phyloP scores from a whole-genome alignment of 225 moss, liverwort and hornwort genomes.

The Anthoceros angustus region DNA sequence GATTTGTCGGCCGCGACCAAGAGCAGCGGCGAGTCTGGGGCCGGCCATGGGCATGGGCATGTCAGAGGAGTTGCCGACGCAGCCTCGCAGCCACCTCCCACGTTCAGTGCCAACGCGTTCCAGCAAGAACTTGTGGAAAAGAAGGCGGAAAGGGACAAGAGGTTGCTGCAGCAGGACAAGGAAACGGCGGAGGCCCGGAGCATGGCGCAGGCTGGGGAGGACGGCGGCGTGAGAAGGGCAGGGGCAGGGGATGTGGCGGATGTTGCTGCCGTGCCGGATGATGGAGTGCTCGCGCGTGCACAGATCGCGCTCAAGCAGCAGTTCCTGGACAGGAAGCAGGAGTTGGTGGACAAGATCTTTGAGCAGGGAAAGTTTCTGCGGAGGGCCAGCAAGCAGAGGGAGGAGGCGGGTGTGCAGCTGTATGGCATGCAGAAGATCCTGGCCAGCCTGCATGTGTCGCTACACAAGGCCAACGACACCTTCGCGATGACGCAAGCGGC shows the following conservation, averaged over 20 bases:
- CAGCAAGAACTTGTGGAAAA: background rate
- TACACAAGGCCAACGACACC: slow-evolving; percentile 13
- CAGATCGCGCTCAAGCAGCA: slow-evolving; percentile 30
- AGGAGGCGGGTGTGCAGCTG: slow-evolving; percentile 34
- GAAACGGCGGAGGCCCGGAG: background rate
- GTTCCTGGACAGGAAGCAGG: slow-evolving; percentile 30
- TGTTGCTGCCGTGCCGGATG: background rate
- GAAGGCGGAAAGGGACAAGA: slow-evolving; percentile 1
- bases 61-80: background rate
- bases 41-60: too few species aligned
- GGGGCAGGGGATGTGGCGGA: background rate
- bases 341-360: slow-evolving; percentile 22
- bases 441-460: slow-evolving; percentile 20
- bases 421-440: slow-evolving; percentile 46
- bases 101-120: background rate
- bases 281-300: slow-evolving; percentile 12
- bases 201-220: background rate
- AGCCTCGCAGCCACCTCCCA: background rate
- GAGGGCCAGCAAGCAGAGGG: slow-evolving; percentile 24
- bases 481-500: slow-evolving; percentile 7
- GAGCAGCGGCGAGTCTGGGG: background rate
- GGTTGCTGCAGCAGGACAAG: background rate
- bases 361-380: slow-evolving; percentile 27
- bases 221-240: too few species aligned
- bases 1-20: background rate